phyloP scores from a whole-genome alignment of 345 rosid species.

The Abelmoschus esculentus region DNA sequence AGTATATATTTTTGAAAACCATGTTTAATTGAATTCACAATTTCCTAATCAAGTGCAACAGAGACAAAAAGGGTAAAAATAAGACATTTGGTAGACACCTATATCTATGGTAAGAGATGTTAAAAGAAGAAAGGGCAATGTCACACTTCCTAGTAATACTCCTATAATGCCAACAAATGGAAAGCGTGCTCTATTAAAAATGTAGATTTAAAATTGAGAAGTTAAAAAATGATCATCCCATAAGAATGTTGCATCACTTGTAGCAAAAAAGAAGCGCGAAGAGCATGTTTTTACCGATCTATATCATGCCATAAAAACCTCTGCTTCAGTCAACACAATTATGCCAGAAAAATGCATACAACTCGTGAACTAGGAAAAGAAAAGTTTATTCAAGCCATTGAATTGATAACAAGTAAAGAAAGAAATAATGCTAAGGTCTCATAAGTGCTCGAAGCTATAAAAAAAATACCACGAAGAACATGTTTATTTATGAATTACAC shows the following conservation, averaged over 20 bases:
- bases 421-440: neutral
- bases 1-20: no score
- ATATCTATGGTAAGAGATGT: neutral
- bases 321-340: neutral
- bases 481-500: no score
- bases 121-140: neutral
- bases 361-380: neutral
- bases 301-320: neutral
- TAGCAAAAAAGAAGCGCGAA: no score
- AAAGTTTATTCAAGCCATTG: neutral
- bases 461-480: no score
- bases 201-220: no score
- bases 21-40: neutral
- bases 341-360: neutral
- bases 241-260: no score
- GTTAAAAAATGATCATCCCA: no score
- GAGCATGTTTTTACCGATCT: no score
- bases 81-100: neutral
- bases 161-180: no score
- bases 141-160: neutral
- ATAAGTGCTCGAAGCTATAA: neutral
- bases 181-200: no score
- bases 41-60: neutral
- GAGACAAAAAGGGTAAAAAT: neutral
- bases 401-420: neutral